These are phyloP conservation scores for Phoma sp. DNA, from an alignment of 2,329 filamentous ascomycete genomes.

Conservation along the genomic window DNA sequence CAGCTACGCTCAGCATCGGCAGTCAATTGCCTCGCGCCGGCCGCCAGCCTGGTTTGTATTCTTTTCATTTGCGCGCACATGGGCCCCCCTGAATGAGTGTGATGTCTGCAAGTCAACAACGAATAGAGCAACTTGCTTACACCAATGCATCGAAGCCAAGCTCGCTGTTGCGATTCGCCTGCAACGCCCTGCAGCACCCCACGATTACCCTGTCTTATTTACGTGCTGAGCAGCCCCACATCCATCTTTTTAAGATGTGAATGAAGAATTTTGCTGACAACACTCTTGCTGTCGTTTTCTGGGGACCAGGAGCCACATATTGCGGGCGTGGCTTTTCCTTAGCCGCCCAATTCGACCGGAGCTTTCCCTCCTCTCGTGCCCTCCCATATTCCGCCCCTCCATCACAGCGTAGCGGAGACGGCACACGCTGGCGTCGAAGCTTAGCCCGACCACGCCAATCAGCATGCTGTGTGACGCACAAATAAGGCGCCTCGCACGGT, in stretches of 20 bases:
- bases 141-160: conserved; percentile 15
- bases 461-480: conserved; percentile 21
- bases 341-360: conserved; percentile 13
- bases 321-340: conserved; percentile 11
- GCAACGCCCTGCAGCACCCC: conserved; percentile 10
- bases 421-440: conserved; percentile 34
- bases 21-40: conserved; percentile 16
- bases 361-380: neutral
- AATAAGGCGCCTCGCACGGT: conserved; percentile 36
- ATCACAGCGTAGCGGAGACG: conserved; percentile 24
- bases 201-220: neutral
- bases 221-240: neutral
- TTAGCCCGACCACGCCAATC: conserved; percentile 36
- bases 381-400: conserved; percentile 23
- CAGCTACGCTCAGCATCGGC: conserved; percentile 7
- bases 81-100: conserved; percentile 23
- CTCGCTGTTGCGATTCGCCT: conserved; percentile 7
- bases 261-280: neutral
- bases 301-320: neutral
- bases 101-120: conserved; percentile 19
- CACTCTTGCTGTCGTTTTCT: neutral
- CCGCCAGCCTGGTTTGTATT: conserved; percentile 27
- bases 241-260: neutral
- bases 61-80: conserved; percentile 42
- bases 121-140: conserved; percentile 23